These are phyloP conservation scores for Anethum foeniculum DNA, from an alignment of 140 eudicot genomes.

Conservation along the genomic window DNA sequence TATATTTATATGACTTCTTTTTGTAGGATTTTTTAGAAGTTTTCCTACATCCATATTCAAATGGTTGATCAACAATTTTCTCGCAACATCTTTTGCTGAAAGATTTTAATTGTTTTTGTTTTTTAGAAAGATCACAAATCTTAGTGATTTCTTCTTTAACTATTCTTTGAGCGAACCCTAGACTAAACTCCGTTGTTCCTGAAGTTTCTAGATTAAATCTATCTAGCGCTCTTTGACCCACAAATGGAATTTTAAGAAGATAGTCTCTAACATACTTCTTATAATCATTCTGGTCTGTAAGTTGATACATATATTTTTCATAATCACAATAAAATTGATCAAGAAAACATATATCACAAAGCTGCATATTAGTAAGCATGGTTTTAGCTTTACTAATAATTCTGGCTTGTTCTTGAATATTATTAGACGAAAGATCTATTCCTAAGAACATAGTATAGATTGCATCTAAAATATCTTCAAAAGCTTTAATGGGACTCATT, in stretches of 20 bases:
- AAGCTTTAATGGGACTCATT: neutral
- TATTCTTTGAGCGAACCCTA: neutral
- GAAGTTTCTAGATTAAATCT: neutral
- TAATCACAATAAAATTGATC: too few relatives aligned
- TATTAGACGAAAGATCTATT: too few relatives aligned
- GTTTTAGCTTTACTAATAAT: too few relatives aligned
- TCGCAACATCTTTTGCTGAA: neutral
- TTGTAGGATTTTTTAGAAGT: neutral
- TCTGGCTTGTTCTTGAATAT: too few relatives aligned
- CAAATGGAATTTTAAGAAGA: neutral
- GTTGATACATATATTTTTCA: too few relatives aligned
- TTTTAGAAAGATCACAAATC: neutral
- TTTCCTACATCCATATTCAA: neutral
- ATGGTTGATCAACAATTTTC: neutral
- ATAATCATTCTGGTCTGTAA: neutral
- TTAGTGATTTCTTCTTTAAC: neutral
- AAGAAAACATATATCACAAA: too few relatives aligned
- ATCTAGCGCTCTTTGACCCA: neutral
- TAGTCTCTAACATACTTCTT: neutral
- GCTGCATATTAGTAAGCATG: too few relatives aligned
- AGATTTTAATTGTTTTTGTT: neutral
- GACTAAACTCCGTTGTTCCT: neutral
- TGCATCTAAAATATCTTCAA: neutral
- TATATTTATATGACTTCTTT: neutral
- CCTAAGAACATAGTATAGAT: too few relatives aligned